phyloP scores from a whole-genome alignment of 371 early-diverging fungal genomes.

The Syncephalastrum contaminatum region DNA sequence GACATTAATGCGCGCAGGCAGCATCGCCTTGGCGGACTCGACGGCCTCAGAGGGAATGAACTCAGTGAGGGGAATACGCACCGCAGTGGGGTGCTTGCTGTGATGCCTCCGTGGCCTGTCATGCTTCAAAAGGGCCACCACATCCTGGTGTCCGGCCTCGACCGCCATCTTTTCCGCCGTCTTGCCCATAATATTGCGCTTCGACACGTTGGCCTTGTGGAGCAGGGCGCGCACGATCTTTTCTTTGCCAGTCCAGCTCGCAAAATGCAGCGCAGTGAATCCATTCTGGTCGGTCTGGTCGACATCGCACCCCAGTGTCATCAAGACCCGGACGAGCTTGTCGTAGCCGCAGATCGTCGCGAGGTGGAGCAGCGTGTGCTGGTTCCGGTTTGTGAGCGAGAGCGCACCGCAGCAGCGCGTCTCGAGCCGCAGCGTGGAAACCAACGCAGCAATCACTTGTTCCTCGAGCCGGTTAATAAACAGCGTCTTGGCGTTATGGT shows the following conservation, averaged over 20 bases:
- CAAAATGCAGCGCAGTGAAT: conserved; percentile 58
- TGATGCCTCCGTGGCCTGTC: not conserved
- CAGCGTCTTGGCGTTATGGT: conserved; percentile 35
- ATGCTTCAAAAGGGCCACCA: conserved; percentile 24
- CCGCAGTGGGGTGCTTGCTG: not conserved
- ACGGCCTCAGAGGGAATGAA: conserved; percentile 33
- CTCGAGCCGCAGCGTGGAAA: conserved; percentile 17
- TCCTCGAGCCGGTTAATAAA: conserved; percentile 32
- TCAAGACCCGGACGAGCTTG: conserved; percentile 28
- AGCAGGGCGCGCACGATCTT: conserved; percentile 43
- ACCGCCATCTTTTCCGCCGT: conserved; percentile 37
- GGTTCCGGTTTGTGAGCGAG: conserved; percentile 36
- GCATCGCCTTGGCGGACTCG: conserved; percentile 14
- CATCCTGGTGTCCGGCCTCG: conserved; percentile 32
- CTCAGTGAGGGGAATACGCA: conserved; percentile 30
- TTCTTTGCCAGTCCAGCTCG: conserved; percentile 56
- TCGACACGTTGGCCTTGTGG: conserved; percentile 15
- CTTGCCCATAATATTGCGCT: conserved; percentile 35
- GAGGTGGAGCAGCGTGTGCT: conserved; percentile 51
- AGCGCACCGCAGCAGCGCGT: conserved; percentile 18
- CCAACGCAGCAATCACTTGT: conserved; percentile 26
- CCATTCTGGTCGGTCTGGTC: conserved; percentile 49
- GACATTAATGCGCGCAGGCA: conserved; percentile 22
- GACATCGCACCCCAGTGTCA: conserved; percentile 36
- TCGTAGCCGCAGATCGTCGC: conserved; percentile 48